phyloP scores from a whole-genome alignment of 352 stramenopile species.

The Phytophthora litchii region DNA sequence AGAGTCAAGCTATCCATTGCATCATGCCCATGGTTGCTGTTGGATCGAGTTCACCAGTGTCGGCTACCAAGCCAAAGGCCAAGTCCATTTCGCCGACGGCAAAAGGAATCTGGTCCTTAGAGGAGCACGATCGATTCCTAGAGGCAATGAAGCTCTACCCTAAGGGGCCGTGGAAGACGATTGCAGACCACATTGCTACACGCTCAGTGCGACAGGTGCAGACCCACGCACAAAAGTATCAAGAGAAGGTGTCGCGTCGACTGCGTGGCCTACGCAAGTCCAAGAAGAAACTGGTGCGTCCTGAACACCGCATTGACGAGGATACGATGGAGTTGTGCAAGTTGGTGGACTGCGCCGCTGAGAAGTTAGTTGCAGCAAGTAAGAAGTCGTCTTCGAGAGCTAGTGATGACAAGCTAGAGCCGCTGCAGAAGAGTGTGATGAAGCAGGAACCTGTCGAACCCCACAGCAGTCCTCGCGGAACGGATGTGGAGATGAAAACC shows the following conservation, averaged over 20 bases:
- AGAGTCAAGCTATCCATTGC: constrained; percentile 1
- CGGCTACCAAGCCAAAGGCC: constrained; percentile 18
- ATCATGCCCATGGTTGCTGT: constrained; percentile 34
- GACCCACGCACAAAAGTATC: constrained; percentile 83
- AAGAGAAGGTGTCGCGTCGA: constrained; percentile 73
- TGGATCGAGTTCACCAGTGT: constrained; percentile 31
- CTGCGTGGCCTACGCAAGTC: constrained; percentile 70
- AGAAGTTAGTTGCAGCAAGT: constrained; percentile 47
- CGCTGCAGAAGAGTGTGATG: constrained; percentile 34
- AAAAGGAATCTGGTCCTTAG: constrained; percentile 66
- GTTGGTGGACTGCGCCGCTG: constrained; percentile 50
- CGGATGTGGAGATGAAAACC: constrained; percentile 41
- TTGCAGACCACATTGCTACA: constrained; percentile 73
- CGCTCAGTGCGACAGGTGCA: constrained; percentile 75
- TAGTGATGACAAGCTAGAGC: constrained; percentile 28
- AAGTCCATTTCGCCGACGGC: constrained; percentile 38
- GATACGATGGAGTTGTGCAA: constrained; percentile 68
- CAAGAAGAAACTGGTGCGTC: constrained; percentile 71
- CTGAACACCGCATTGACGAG: constrained; percentile 64
- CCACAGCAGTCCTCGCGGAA: constrained; percentile 32
- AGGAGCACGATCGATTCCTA: constrained; percentile 79
- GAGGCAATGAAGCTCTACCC: constrained; percentile 70
- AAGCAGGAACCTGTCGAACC: constrained; percentile 28
- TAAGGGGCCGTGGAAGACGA: constrained; percentile 74
- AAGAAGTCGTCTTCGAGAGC: constrained; percentile 23